phyloP scores from a whole-genome alignment of 768 basidiomycete species.

The Tylopilus subfusipes region DNA sequence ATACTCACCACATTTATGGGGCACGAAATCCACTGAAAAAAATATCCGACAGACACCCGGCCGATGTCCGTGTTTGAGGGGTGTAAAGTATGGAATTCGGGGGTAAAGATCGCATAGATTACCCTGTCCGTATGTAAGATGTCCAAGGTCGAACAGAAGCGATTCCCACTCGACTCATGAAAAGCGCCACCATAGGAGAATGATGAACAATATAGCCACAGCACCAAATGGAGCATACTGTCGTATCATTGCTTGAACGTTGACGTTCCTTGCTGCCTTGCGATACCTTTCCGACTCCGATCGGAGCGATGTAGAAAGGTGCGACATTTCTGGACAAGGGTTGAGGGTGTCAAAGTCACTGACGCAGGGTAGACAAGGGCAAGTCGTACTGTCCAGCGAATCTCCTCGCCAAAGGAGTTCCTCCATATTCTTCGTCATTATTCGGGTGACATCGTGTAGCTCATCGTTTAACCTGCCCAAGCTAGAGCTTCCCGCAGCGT shows the following conservation, averaged over 20 bases:
- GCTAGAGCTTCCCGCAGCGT: slow-evolving; percentile 57
- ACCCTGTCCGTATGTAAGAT: slow-evolving; percentile 23
- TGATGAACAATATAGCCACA: slow-evolving; percentile 71
- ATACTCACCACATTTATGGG: not conserved
- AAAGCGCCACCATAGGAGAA: slow-evolving; percentile 79
- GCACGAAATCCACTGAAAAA: not conserved
- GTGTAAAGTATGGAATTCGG: not conserved
- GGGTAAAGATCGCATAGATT: slow-evolving; percentile 25
- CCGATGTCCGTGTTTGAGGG: not conserved
- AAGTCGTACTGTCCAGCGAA: slow-evolving; percentile 81
- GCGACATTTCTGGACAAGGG: slow-evolving; percentile 78
- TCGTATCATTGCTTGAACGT: slow-evolving; percentile 87
- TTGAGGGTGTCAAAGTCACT: not conserved
- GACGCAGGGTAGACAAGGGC: not conserved
- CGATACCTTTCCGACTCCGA: slow-evolving; percentile 98
- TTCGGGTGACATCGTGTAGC: slow-evolving; percentile 94
- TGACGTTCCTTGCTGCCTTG: slow-evolving; percentile 92
- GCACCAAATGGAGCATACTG: slow-evolving; percentile 94
- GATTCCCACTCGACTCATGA: slow-evolving; percentile 34
- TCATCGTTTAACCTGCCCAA: slow-evolving; percentile 93
- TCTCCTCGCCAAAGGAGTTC: slow-evolving; percentile 98
- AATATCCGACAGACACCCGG: not conserved
- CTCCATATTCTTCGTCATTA: slow-evolving; percentile 99
- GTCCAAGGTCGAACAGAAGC: slow-evolving; percentile 15
- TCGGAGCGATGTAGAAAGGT: slow-evolving; percentile 88